A percentile compares a stretch with the other conserved stretches of the same genome.
Conservation (phyloP, 345 rosid genomes). For the Salix caprea region DNA sequence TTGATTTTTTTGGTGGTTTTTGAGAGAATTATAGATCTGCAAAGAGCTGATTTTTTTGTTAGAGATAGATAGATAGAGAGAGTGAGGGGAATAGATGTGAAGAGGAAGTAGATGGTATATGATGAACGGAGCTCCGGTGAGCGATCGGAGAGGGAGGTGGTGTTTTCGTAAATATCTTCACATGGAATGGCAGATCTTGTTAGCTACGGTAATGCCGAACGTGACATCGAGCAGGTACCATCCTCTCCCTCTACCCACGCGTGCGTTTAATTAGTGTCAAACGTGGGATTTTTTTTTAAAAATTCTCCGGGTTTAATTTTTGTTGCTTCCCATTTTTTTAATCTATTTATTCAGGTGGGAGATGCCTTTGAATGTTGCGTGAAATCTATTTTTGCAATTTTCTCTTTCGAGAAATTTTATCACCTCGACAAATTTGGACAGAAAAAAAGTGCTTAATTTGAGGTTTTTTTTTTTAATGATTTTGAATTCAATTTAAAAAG, state of each 20-base stretch:
- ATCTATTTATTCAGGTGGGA: background rate
- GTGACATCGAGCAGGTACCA: constrained; percentile 76
- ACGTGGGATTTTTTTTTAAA: background rate
- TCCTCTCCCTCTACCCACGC: background rate
- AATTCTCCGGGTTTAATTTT: background rate
- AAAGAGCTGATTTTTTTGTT: background rate
- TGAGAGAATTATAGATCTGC: constrained; percentile 13
- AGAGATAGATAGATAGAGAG: background rate
- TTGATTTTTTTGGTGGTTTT: background rate
- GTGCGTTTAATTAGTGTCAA: background rate
- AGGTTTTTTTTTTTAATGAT: background rate
- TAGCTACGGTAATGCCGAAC: constrained; percentile 80
- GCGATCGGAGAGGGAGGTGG: constrained; percentile 76
- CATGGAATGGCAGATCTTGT: constrained; percentile 99
- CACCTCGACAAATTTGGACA: background rate
- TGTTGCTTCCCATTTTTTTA: background rate
- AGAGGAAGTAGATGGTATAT: constrained; percentile 36
- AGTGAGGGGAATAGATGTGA: constrained; percentile 12
- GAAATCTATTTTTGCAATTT: background rate
- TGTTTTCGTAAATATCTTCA: constrained; percentile 54
- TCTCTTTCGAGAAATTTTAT: background rate
- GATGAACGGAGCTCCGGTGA: constrained; percentile 81
- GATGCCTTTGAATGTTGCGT: background rate
- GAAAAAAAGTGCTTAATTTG: background rate
- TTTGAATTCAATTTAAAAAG: background rate